A percentile compares a stretch with the other conserved stretches of the same genome.
These are phyloP conservation scores for Acanthamoeba culbertsoni DNA, from an alignment of 208 protist species.

Conservation along the genomic window DNA sequence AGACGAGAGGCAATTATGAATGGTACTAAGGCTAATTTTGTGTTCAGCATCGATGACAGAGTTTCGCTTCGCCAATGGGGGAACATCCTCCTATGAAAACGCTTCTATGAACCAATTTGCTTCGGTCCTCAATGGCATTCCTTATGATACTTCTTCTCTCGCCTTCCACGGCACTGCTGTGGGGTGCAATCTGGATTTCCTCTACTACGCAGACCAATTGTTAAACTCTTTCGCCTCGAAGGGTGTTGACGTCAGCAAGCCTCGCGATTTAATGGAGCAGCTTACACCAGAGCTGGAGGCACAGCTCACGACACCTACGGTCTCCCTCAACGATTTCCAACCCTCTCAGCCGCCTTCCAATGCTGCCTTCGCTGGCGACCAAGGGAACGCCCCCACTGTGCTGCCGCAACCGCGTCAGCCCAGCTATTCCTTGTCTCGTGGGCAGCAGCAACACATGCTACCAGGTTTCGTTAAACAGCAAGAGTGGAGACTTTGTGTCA, in stretches of 20 bases:
- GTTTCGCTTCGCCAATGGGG: too few species aligned
- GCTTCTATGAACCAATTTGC: too few species aligned
- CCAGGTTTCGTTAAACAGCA: not conserved
- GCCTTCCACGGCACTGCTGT: too few species aligned
- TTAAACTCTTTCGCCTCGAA: not conserved
- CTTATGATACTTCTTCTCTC: too few species aligned
- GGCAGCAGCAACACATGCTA: not conserved
- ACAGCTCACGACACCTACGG: not conserved
- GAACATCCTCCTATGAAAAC: too few species aligned
- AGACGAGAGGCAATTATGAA: too few species aligned
- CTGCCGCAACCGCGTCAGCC: not conserved
- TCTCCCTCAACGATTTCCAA: not conserved
- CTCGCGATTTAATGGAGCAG: not conserved
- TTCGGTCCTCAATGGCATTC: too few species aligned
- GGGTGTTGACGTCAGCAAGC: not conserved
- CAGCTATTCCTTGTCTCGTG: not conserved
- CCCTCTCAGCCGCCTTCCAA: not conserved
- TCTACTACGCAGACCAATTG: slow-evolving; percentile 15
- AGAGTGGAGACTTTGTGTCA: slow-evolving; percentile 40
- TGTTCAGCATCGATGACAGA: too few species aligned
- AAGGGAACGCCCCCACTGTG: not conserved
- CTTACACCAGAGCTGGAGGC: not conserved
- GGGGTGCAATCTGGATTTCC: not conserved
- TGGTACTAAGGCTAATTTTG: too few species aligned
- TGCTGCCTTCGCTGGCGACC: too few species aligned